Evolutionary conservation across 331 rosid genomes (phyloP).

Genomic region (Saraca asoca): DNA sequence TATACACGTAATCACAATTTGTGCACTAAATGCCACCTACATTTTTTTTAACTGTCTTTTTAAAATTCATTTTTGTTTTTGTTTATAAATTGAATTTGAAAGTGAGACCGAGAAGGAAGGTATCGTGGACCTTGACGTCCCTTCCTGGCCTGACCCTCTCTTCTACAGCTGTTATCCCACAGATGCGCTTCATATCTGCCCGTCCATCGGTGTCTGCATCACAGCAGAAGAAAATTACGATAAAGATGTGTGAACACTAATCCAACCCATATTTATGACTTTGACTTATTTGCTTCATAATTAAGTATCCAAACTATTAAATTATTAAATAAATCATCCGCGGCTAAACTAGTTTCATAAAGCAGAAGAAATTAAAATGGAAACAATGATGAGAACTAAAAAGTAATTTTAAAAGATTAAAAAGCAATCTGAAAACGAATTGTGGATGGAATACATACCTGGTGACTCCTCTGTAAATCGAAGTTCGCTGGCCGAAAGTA

Average conservation of each 20-base stretch:
- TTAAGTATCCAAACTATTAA: constrained; percentile 24
- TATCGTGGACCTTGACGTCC: constrained; percentile 85
- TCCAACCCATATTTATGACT: constrained; percentile 31
- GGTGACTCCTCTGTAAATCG: constrained; percentile 95
- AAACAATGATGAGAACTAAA: too few relatives aligned
- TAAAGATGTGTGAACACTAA: not conserved
- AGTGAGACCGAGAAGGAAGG: too few relatives aligned
- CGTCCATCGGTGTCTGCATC: constrained; percentile 91
- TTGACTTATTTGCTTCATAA: constrained; percentile 14
- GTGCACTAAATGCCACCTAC: too few relatives aligned
- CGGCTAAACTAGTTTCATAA: too few relatives aligned
- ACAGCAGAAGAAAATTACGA: not conserved
- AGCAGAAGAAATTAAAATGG: too few relatives aligned
- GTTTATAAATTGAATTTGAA: too few relatives aligned
- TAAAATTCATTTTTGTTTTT: too few relatives aligned
- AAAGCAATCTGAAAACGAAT: too few relatives aligned
- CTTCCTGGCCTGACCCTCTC: constrained; percentile 98
- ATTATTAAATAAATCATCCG: not conserved
- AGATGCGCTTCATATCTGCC: constrained; percentile 99
- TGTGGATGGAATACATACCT: constrained; percentile 40
- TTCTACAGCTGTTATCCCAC: constrained; percentile 99
- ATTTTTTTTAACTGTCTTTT: too few relatives aligned
- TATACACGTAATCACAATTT: too few relatives aligned
- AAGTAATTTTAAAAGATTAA: not conserved
- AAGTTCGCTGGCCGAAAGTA: constrained; percentile 93